Percentiles rank a stretch among this genome's conserved stretches.
phyloP scores from a whole-genome alignment of 441 rosid genomes.

The Euphorbia schlechtendalii region DNA sequence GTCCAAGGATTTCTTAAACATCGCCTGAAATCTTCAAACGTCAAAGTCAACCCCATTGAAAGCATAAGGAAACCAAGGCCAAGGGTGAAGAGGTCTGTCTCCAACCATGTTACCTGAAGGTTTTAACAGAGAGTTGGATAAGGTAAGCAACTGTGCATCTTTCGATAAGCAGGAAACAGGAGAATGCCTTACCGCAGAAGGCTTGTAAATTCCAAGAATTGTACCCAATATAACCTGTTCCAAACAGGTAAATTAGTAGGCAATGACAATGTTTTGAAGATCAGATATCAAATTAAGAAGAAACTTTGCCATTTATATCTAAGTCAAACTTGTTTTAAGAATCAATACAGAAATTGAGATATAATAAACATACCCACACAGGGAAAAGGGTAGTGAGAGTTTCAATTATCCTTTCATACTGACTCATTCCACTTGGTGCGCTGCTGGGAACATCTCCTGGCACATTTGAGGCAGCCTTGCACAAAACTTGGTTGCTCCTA shows the following conservation, averaged over 20 bases:
- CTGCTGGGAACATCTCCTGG: slow-evolving; percentile 53
- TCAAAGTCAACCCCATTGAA: slow-evolving; percentile 92
- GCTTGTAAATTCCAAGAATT: slow-evolving; percentile 77
- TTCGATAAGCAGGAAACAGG: slow-evolving; percentile 2
- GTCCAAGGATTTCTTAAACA: slow-evolving; percentile 96
- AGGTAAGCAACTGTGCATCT: slow-evolving; percentile 7
- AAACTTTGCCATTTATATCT: background rate
- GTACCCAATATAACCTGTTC: slow-evolving; percentile 82
- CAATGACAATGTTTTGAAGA: background rate
- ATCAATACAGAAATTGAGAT: slow-evolving; percentile 6
- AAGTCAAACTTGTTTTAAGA: background rate
- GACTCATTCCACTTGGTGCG: slow-evolving; percentile 46
- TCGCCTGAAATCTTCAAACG: slow-evolving; percentile 79
- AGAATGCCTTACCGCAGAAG: slow-evolving; percentile 55
- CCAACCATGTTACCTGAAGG: slow-evolving; percentile 82
- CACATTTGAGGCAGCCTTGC: slow-evolving; percentile 60
- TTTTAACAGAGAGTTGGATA: slow-evolving; percentile 20
- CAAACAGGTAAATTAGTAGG: slow-evolving; percentile 7
- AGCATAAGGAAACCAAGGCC: slow-evolving; percentile 95
- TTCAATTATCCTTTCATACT: slow-evolving; percentile 69
- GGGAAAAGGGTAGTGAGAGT: slow-evolving; percentile 87
- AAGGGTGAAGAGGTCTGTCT: slow-evolving; percentile 79
- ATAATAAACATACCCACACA: slow-evolving; percentile 55
- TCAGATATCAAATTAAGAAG: background rate
- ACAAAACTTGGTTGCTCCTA: slow-evolving; percentile 40